These are phyloP conservation scores for Xylariaceae sp. DNA, from an alignment of 2,329 filamentous ascomycete genomes.

Conservation along the genomic window DNA sequence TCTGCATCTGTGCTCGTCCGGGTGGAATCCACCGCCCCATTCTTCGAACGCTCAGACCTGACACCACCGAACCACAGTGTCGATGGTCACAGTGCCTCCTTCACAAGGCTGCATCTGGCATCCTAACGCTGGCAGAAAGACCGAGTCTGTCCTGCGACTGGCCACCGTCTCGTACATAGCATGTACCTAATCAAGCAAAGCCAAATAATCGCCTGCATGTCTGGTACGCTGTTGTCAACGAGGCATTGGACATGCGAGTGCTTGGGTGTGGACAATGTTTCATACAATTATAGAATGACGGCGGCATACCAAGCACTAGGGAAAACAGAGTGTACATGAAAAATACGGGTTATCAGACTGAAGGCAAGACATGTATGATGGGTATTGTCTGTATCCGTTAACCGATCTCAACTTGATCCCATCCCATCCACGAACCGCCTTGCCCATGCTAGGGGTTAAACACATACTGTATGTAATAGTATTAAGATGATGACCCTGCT, in stretches of 20 bases:
- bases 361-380: neutral
- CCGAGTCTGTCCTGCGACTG: conserved; percentile 20
- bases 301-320: neutral
- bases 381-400: neutral
- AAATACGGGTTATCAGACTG: neutral
- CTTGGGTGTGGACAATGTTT: neutral
- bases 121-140: conserved; percentile 6
- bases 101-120: conserved; percentile 24
- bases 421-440: neutral
- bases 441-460: conserved; percentile 17
- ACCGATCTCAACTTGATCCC: neutral
- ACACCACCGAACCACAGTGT: conserved; percentile 24
- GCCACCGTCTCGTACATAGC: conserved; percentile 9
- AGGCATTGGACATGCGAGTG: conserved; percentile 1
- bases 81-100: conserved; percentile 23
- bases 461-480: conserved; percentile 10
- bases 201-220: conserved; percentile 9
- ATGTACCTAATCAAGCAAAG: conserved; percentile 14
- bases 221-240: conserved; percentile 22
- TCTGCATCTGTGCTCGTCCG: conserved; percentile 22
- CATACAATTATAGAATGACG: neutral
- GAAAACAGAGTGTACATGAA: neutral
- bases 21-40: conserved; percentile 19
- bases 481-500: conserved; percentile 9
- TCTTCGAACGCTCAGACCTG: conserved; percentile 24